phyloP scores from a whole-genome alignment of 495 filamentous ascomycete species.

The Cetradonia linearis region DNA sequence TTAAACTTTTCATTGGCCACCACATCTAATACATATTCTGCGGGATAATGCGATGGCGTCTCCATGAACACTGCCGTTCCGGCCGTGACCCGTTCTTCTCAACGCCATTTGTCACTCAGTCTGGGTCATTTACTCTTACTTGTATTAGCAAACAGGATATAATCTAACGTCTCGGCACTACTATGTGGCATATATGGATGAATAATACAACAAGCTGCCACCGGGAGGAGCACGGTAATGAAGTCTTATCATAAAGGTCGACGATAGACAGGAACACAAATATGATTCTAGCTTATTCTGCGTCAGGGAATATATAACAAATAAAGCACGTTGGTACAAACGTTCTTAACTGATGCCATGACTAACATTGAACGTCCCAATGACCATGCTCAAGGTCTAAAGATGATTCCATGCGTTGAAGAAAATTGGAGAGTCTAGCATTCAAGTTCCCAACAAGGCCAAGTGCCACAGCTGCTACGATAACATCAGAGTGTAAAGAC shows the following conservation, averaged over 20 bases:
- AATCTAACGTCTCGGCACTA: too few species aligned
- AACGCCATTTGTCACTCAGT: too few species aligned
- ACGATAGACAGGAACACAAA: neutral
- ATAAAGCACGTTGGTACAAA: neutral
- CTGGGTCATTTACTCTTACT: too few species aligned
- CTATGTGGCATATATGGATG: too few species aligned
- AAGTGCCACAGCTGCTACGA: neutral
- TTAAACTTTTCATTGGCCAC: too few species aligned
- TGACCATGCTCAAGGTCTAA: neutral
- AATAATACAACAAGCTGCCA: too few species aligned
- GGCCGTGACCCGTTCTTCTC: too few species aligned
- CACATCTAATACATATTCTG: too few species aligned
- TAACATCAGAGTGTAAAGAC: neutral
- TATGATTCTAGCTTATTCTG: neutral
- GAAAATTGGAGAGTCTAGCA: neutral
- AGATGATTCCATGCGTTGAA: neutral
- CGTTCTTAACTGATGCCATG: neutral
- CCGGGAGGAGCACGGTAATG: neutral
- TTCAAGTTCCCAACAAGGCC: neutral
- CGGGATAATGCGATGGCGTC: too few species aligned
- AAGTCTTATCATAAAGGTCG: neutral
- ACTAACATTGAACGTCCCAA: neutral
- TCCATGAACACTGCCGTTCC: too few species aligned
- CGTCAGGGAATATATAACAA: neutral
- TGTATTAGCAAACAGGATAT: too few species aligned